Conservation (phyloP, 2,329 filamentous ascomycete species). For the Aspergillus brasiliensis region DNA sequence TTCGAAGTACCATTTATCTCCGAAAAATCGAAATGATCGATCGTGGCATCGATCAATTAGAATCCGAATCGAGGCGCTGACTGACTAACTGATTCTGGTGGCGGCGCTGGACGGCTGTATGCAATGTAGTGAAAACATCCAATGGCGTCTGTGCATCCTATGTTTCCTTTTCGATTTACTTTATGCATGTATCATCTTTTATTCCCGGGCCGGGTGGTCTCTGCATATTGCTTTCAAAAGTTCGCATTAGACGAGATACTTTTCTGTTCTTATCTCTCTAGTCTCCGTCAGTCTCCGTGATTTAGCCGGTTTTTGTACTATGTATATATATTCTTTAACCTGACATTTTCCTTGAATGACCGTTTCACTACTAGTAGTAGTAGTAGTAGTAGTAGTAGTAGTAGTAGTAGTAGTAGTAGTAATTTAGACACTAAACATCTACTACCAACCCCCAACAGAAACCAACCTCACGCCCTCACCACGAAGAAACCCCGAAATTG, state of each 20-base stretch:
- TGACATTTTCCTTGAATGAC: background rate
- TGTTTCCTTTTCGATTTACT: background rate
- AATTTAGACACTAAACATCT: no score
- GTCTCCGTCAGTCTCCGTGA: background rate
- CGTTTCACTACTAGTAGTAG: no score
- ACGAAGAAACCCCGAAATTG: no score
- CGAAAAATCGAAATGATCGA: conserved; percentile 7
- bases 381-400: no score
- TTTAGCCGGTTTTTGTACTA: conserved; percentile 2
- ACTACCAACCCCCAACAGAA: no score
- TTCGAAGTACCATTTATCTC: conserved; percentile 70
- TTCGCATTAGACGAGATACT: background rate
- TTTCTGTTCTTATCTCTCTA: background rate
- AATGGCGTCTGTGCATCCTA: background rate
- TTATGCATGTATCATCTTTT: conserved; percentile 14
- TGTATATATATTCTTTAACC: conserved; percentile 1
- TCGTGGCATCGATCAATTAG: no score
- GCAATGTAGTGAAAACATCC: conserved; percentile 11
- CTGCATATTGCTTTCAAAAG: conserved; percentile 16
- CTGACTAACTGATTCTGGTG: background rate
- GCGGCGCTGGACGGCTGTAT: background rate
- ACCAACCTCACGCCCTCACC: background rate
- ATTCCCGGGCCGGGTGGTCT: conserved; percentile 15
- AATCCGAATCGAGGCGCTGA: conserved; percentile 6
- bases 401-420: no score